Evolutionary conservation across 768 basidiomycete genomes (phyloP).

Genomic region (Tremella fuciformis): DNA sequence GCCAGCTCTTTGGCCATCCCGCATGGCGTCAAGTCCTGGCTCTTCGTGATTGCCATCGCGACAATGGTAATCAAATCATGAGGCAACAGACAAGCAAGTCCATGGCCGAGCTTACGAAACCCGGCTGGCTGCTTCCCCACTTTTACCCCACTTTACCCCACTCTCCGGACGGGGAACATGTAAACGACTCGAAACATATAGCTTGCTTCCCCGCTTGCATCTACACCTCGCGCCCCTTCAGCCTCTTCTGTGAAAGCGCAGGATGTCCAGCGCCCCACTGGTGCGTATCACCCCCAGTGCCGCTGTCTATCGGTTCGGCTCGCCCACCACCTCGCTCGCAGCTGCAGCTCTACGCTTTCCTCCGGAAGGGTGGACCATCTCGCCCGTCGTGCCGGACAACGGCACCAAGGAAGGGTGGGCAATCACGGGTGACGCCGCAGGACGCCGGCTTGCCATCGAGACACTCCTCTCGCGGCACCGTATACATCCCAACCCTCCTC

Average conservation of each 20-base stretch:
- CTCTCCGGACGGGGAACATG: too few relatives aligned
- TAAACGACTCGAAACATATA: neutral
- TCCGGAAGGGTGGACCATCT: slow-evolving; percentile 37
- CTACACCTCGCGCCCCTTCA: too few relatives aligned
- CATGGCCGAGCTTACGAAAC: too few relatives aligned
- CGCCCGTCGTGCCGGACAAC: neutral
- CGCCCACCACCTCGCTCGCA: slow-evolving; percentile 18
- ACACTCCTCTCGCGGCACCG: slow-evolving; percentile 69
- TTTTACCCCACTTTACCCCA: too few relatives aligned
- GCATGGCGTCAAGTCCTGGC: slow-evolving; percentile 6
- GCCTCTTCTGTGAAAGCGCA: neutral
- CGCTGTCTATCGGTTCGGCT: slow-evolving; percentile 32
- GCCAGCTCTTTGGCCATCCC: slow-evolving; percentile 25
- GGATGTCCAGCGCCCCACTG: slow-evolving; percentile 25
- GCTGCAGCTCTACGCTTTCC: slow-evolving; percentile 35
- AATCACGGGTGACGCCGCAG: slow-evolving; percentile 64
- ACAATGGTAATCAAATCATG: neutral
- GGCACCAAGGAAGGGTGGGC: slow-evolving; percentile 63
- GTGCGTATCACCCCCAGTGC: slow-evolving; percentile 31
- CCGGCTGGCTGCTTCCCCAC: too few relatives aligned
- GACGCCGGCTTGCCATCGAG: slow-evolving; percentile 69
- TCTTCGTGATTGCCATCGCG: neutral
- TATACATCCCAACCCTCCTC: slow-evolving; percentile 63
- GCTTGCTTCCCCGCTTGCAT: too few relatives aligned
- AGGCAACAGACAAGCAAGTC: too few relatives aligned